These are phyloP conservation scores for Nakazawaea holstii DNA, from an alignment of 805 yeast species.

Conservation along the genomic window DNA sequence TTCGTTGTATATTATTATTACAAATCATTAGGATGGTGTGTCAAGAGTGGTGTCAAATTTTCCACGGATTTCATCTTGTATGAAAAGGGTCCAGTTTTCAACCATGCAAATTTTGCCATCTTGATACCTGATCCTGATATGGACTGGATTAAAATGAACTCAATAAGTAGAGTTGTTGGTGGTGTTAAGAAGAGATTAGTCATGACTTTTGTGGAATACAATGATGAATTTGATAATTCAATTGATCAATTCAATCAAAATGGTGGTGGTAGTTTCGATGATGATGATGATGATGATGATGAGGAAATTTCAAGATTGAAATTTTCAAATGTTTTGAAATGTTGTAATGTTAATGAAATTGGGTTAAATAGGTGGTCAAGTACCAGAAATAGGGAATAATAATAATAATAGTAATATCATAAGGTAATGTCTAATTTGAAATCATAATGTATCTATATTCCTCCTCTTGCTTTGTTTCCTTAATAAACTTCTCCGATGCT, in stretches of 20 bases:
- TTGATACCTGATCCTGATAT: conserved; percentile 33
- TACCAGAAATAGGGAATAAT: conserved; percentile 69
- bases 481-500: too few relatives aligned
- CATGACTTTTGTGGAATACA: conserved; percentile 54
- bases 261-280: neutral
- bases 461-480: too few relatives aligned
- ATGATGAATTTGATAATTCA: conserved; percentile 18
- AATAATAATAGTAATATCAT: neutral
- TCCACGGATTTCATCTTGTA: conserved; percentile 84
- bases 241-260: conserved; percentile 11
- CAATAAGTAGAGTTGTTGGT: conserved; percentile 74
- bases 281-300: conserved; percentile 4
- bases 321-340: conserved; percentile 29
- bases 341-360: conserved; percentile 57
- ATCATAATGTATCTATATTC: too few relatives aligned
- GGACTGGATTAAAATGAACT: conserved; percentile 57
- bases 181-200: conserved; percentile 81
- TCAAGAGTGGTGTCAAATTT: conserved; percentile 84
- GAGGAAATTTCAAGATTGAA: conserved; percentile 11
- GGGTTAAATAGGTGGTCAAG: conserved; percentile 83
- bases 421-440: neutral
- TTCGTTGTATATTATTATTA: conserved; percentile 83
- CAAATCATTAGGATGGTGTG: conserved; percentile 92
- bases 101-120: conserved; percentile 86
- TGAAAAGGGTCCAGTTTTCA: conserved; percentile 90